Conservation (phyloP, 1,284 basidiomycete species). For the Ceratorhiza oryzae-sativae region DNA sequence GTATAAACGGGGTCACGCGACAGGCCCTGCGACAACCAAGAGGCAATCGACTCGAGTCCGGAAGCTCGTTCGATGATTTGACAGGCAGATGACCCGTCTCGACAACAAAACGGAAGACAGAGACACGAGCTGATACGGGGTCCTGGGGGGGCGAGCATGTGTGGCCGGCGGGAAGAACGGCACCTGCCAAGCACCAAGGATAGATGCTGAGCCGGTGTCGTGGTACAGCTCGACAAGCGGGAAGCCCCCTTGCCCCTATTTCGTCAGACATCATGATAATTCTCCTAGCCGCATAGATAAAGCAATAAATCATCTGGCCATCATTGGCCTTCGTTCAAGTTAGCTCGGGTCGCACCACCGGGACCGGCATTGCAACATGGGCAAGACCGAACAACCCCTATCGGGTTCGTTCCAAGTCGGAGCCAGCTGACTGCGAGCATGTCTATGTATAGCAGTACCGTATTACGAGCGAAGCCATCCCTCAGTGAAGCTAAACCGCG, state of each 20-base stretch:
- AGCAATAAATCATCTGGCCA: not conserved
- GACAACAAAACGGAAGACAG: not conserved
- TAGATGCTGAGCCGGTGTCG: not conserved
- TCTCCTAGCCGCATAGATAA: conserved; percentile 3
- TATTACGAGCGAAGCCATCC: not conserved
- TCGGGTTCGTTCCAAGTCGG: not conserved
- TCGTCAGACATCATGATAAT: not conserved
- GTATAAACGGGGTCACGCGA: not conserved
- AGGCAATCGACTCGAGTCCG: not conserved
- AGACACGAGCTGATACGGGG: not conserved
- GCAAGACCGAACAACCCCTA: not conserved
- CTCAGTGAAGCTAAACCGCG: not conserved
- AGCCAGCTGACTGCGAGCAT: not conserved
- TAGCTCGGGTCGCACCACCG: conserved; percentile 16
- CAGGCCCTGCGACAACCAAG: not conserved
- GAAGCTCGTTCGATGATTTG: not conserved
- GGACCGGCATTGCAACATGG: not conserved
- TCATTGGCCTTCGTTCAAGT: not conserved
- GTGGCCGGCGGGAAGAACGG: conserved; percentile 1
- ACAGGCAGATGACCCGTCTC: not conserved
- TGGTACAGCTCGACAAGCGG: not conserved
- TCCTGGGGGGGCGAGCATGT: not conserved
- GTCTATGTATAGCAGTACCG: conserved; percentile 1
- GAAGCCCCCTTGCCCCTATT: not conserved
- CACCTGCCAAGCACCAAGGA: not conserved